Conservation (phyloP, 495 filamentous ascomycete species). For the Talaromyces thailandensis region DNA sequence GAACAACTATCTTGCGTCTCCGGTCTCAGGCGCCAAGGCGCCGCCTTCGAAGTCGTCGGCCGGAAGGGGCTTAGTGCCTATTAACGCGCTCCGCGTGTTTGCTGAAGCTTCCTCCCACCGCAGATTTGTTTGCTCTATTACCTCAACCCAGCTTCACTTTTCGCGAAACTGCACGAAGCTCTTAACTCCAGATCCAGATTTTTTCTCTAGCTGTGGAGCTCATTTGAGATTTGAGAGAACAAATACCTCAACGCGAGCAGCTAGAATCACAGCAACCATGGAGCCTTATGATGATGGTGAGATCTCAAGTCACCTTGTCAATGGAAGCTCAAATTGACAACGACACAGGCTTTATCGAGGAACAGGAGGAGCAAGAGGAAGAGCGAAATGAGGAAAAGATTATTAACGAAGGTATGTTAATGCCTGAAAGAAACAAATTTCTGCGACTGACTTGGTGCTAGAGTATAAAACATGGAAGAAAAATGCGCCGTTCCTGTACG, state of each 20-base stretch:
- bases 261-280: constrained; percentile 13
- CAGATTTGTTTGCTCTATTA: constrained; percentile 7
- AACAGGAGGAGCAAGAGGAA: constrained; percentile 54
- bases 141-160: background rate
- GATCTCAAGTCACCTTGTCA: constrained; percentile 11
- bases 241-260: background rate
- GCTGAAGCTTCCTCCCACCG: constrained; percentile 13
- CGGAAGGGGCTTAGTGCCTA: constrained; percentile 7
- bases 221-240: background rate
- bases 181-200: background rate
- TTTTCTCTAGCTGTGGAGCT: background rate
- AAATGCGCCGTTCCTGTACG: constrained; percentile 96
- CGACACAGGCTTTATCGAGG: constrained; percentile 26
- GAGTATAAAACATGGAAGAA: constrained; percentile 99
- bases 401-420: constrained; percentile 75
- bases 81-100: constrained; percentile 10
- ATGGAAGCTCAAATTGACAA: constrained; percentile 2
- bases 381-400: constrained; percentile 72
- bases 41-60: background rate
- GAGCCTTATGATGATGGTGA: constrained; percentile 32
- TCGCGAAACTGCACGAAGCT: background rate
- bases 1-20: background rate
- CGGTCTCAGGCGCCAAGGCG: background rate
- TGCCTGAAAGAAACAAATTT: background rate
- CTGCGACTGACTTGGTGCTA: constrained; percentile 22